Percentiles rank a stretch among this genome's conserved stretches.
Evolutionary conservation across 1,139 yeast genomes (phyloP).

Genomic region (Candida sanyaensis): DNA sequence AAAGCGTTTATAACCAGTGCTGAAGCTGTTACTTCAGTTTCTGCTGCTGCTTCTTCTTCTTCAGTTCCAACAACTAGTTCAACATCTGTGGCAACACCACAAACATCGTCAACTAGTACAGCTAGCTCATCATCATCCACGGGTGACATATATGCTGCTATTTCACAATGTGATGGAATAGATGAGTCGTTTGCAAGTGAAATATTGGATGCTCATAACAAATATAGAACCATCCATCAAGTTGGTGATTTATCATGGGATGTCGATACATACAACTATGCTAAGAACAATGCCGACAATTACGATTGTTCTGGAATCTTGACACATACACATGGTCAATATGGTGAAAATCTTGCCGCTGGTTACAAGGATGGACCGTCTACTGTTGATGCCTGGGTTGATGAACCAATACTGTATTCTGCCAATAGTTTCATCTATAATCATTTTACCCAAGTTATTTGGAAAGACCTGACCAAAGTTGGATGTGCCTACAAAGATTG

Average conservation of each 20-base stretch:
- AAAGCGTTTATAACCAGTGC: background rate
- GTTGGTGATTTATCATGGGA: conserved; percentile 65
- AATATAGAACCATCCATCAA: conserved; percentile 61
- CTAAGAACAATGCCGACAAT: conserved; percentile 66
- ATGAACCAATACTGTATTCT: conserved; percentile 57
- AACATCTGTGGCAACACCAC: conserved; percentile 1
- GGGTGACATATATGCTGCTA: conserved; percentile 23
- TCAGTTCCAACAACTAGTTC: conserved; percentile 7
- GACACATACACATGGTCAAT: conserved; percentile 75
- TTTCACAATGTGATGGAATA: conserved; percentile 22
- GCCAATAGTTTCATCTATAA: conserved; percentile 41
- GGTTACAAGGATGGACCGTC: conserved; percentile 58
- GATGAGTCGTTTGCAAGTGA: conserved; percentile 30
- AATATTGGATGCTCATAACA: conserved; percentile 51
- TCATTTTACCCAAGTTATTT: conserved; percentile 87
- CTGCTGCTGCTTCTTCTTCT: conserved; percentile 2
- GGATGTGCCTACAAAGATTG: conserved; percentile 75
- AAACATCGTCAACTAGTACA: conserved; percentile 5
- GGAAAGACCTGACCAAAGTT: conserved; percentile 68
- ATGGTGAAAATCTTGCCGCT: conserved; percentile 86
- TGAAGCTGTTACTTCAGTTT: background rate
- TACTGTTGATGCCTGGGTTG: conserved; percentile 84
- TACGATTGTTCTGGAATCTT: conserved; percentile 72
- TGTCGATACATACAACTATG: conserved; percentile 60
- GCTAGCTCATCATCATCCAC: conserved; percentile 15